Evolutionary conservation across 2,329 filamentous ascomycete genomes (phyloP).

Genomic region (Sclerotinia subarctica): DNA sequence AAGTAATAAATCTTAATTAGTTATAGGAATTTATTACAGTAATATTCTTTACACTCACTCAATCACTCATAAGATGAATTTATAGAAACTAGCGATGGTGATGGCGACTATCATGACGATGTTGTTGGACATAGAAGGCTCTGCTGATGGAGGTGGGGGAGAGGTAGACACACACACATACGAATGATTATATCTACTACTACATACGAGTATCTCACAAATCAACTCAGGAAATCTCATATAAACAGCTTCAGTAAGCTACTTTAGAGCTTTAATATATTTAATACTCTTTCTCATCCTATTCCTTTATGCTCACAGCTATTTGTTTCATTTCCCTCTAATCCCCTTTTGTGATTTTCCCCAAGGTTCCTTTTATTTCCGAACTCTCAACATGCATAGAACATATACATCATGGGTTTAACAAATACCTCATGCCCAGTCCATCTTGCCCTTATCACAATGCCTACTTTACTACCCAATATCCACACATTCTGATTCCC

Average conservation of each 20-base stretch:
- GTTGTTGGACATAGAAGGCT: too few relatives aligned
- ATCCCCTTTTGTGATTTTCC: not conserved
- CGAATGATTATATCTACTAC: not conserved
- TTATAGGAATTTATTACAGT: too few relatives aligned
- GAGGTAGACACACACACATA: too few relatives aligned
- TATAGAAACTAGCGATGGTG: too few relatives aligned
- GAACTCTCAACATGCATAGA: constrained; percentile 5
- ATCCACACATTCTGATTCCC: not conserved
- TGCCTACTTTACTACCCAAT: not conserved
- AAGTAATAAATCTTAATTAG: too few relatives aligned
- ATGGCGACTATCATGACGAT: too few relatives aligned
- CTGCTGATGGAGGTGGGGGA: too few relatives aligned
- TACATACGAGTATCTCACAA: not conserved
- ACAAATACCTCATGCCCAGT: constrained; percentile 5
- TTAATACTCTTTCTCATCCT: constrained; percentile 1
- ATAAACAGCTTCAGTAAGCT: not conserved
- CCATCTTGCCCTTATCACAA: not conserved
- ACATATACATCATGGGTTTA: constrained; percentile 11
- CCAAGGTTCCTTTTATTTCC: not conserved
- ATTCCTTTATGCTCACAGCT: not conserved
- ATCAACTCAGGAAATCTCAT: not conserved
- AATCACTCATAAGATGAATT: too few relatives aligned
- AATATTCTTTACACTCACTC: too few relatives aligned
- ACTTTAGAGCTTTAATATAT: not conserved
- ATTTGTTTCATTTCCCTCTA: not conserved